Evolutionary conservation across 441 rosid species (phyloP), one percentile per base, ranked within the genome.

Genomic region (Mallotus repandus): DNA sequence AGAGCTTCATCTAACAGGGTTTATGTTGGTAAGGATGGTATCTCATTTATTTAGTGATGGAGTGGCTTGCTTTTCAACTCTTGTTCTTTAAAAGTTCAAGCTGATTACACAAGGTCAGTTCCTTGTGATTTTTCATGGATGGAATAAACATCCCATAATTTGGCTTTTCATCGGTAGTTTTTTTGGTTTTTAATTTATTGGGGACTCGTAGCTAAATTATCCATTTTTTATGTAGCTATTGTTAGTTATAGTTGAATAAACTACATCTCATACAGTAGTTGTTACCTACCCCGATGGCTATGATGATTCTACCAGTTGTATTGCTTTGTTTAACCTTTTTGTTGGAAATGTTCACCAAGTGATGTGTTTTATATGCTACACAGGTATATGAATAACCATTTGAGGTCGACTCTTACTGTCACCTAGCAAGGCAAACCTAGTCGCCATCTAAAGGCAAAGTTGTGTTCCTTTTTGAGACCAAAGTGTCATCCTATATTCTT

Each of bases 31-130:
- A 87, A 80, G 62, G 88, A 85, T 82, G 90, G 88, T 60, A 77
- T 78, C 66, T 69, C 83, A 70, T 96, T 91, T 77, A 64, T 89
- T 72, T n/a, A n/a, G n/a, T 82, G 79, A 55, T 96, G 97, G 99
- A 89, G 96, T 74, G 99, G 98, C 62, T 81, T 93, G 81, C 91
- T 96, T 13, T 77, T 91, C 32, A 96, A 96, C 70, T 85, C 86
- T 55, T 56, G 72, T 69, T 84, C 91, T 80, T 80, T 88, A 52
- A 97, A 96, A 82, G 85, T 96, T 75, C 98, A 91, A 84, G 97
- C 86, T 63, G 99, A 96, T 78, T 96, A 96, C 81, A 80, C 87
- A 67, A 90, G 96, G 97, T 94, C 70, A 72, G 84, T 72, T 74
- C 79, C 64, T 62, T 19, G 67, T 53, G 12, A 7, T 5, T 62